Evolutionary conservation across 805 yeast species (phyloP), one percentile per base, ranked within the genome.

Genomic region (Isabelozyma rhagii): DNA sequence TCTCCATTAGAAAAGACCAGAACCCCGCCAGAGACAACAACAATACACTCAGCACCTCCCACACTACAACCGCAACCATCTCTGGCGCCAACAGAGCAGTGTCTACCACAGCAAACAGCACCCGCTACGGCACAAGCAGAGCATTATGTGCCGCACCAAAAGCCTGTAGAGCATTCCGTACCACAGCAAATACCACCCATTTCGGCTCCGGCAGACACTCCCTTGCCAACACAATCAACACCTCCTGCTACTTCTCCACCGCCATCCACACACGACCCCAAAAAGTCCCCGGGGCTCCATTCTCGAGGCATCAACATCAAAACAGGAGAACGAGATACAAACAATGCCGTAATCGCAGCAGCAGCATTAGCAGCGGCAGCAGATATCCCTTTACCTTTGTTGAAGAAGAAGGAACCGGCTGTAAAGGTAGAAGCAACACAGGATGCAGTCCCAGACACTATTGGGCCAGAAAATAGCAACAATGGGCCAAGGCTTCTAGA

Each of bases 301-400:
- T 13, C 36, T 9, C 7, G 36, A 31, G 36, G 36, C 36, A 31
- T 14, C n/a, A 29, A n/a, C 21, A 11, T 29, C 14, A 43, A 43
- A n/a, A 64, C 68, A 13, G 71, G 72, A 1, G 63, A 64, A 49
- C 49, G 74, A 43, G 69, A 64, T 46, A 65, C 58, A 31, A 68
- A 67, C 45, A 79, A 83, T 57, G 89, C 88, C 0, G 75, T 78
- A 57, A 85, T 87, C 8, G 94, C 93, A 0, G 94, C 94, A 1
- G 93, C 92, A 8, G 93, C 93, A 0, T 70, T 87, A 46, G 90
- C 91, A 3, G 89, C 88, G 0, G 94, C 93, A 0, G 92, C 92
- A 2, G 88, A 84, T 11, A 78, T 82, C 11, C 94, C 94, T 1
- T 62, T 87, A 36, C 91, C 91, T 1, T 58, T 72, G 46, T 46